A percentile compares a stretch with the other conserved stretches of the same genome.
phyloP scores from a whole-genome alignment of 129 eudicot species.

The Sambucus nigra region DNA sequence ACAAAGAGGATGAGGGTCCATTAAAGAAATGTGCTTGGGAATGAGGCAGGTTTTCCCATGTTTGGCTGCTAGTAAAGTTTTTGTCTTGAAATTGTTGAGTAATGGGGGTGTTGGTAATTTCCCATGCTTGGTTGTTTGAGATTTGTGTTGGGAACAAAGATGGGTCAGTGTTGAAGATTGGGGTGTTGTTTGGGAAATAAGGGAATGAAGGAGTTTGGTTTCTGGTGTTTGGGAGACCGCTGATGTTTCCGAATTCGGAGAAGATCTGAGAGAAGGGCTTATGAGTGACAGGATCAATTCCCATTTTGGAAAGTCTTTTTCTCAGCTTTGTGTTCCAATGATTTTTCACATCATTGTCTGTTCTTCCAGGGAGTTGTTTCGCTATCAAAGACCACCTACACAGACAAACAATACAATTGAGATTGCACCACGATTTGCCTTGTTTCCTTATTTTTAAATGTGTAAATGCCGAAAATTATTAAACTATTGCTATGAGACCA shows the following conservation, averaged over 20 bases:
- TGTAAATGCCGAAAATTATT: too few relatives aligned
- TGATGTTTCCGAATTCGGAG: conserved; percentile 60
- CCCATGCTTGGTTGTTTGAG: conserved; percentile 1
- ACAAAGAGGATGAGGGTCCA: conserved; percentile 41
- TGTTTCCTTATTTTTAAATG: too few relatives aligned
- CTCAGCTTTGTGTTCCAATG: conserved; percentile 97
- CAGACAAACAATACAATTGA: background rate
- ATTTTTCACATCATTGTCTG: conserved; percentile 95
- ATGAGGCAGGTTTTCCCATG: conserved; percentile 17
- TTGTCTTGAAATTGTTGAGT: background rate
- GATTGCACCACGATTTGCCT: too few relatives aligned
- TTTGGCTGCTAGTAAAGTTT: background rate
- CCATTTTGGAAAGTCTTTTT: conserved; percentile 82
- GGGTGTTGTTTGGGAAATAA: conserved; percentile 3
- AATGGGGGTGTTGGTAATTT: conserved; percentile 16
- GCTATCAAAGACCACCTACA: conserved; percentile 93
- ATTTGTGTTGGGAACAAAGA: background rate
- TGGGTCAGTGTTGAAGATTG: conserved; percentile 13
- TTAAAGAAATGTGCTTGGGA: conserved; percentile 20
- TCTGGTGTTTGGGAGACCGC: conserved; percentile 29
- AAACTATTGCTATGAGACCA: too few relatives aligned
- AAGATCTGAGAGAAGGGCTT: conserved; percentile 72
- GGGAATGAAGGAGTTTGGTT: conserved; percentile 11
- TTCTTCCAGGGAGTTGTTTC: conserved; percentile 72
- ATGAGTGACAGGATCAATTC: conserved; percentile 87